A percentile compares a stretch with the other conserved stretches of the same genome.
Evolutionary conservation across 73 alveolate genomes (phyloP).

Genomic region (Loxodes magnus): DNA sequence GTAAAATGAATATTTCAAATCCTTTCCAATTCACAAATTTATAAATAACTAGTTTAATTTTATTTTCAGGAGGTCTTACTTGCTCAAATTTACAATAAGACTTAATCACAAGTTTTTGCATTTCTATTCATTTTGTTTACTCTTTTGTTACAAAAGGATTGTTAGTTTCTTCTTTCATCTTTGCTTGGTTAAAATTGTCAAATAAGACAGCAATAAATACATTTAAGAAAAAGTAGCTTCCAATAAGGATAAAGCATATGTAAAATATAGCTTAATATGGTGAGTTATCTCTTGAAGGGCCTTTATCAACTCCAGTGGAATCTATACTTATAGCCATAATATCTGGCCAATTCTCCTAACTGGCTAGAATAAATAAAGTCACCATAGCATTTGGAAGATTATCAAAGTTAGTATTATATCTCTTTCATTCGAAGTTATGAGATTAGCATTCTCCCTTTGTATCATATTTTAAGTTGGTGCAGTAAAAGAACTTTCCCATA

Average conservation of each 20-base stretch:
- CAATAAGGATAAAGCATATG: constrained; percentile 16
- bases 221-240: constrained; percentile 26
- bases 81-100: constrained; percentile 53
- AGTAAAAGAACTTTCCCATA: constrained; percentile 61
- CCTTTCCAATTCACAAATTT: neutral
- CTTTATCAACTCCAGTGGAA: constrained; percentile 22
- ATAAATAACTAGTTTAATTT: neutral
- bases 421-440: constrained; percentile 16
- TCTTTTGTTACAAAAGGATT: constrained; percentile 23
- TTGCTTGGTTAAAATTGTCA: constrained; percentile 21
- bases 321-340: constrained; percentile 50
- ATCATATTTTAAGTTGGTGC: constrained; percentile 6
- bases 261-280: constrained; percentile 17
- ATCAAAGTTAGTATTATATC: constrained; percentile 42
- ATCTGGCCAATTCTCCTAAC: constrained; percentile 92
- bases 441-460: neutral
- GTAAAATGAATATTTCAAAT: neutral
- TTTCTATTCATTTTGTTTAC: constrained; percentile 41
- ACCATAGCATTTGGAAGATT: constrained; percentile 71
- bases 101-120: constrained; percentile 30
- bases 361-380: constrained; percentile 68
- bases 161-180: constrained; percentile 13
- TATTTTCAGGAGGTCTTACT: constrained; percentile 8
- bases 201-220: constrained; percentile 34
- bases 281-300: neutral